Conservation (phyloP, 2,329 filamentous ascomycete genomes). For the Xenoacremonium recifei region DNA sequence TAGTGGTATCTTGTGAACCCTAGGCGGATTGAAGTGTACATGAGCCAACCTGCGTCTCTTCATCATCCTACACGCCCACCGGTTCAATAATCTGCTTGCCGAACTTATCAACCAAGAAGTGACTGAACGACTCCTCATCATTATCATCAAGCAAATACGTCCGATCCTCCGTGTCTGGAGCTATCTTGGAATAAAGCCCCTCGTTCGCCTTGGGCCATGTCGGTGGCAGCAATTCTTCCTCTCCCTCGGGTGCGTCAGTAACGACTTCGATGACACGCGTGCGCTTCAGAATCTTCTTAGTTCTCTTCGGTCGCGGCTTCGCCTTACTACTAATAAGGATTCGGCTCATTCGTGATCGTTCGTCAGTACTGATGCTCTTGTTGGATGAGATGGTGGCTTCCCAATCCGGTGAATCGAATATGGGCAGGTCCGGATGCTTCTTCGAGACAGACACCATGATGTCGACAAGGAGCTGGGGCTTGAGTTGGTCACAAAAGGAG, state of each 20-base stretch:
- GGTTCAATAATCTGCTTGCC: constrained; percentile 36
- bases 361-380: constrained; percentile 10
- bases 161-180: constrained; percentile 37
- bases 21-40: not conserved
- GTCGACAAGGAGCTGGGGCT: constrained; percentile 40
- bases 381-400: constrained; percentile 16
- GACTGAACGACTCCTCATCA: constrained; percentile 43
- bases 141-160: constrained; percentile 36
- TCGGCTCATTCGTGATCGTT: constrained; percentile 31
- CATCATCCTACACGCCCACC: constrained; percentile 26
- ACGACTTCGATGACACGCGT: constrained; percentile 25
- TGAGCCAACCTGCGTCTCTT: constrained; percentile 4
- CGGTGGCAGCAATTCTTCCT: constrained; percentile 32
- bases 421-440: constrained; percentile 40
- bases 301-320: constrained; percentile 30
- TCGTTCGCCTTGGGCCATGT: constrained; percentile 40
- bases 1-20: not conserved
- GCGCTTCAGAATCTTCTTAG: constrained; percentile 33
- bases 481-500: constrained; percentile 39
- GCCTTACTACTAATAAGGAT: constrained; percentile 24
- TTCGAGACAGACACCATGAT: constrained; percentile 42
- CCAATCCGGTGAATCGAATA: constrained; percentile 43
- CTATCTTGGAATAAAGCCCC: constrained; percentile 39
- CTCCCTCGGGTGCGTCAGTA: constrained; percentile 26
- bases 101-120: constrained; percentile 38